Base-by-base conservation (phyloP, 164 flowering plant species). In the Chimonanthus praecox region DNA sequence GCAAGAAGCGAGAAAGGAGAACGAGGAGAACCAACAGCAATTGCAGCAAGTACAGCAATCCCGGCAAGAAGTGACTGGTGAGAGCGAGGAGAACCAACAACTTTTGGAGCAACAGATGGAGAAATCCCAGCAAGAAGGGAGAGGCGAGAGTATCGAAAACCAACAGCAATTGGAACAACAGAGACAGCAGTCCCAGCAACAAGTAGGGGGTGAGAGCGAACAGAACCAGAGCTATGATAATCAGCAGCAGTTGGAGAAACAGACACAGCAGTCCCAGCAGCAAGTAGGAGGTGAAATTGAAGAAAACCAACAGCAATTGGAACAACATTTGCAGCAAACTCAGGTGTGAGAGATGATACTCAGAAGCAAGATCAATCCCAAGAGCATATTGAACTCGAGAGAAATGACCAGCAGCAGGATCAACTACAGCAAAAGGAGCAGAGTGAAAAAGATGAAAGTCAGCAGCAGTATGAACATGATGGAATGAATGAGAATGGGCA, bases 201-300 rank as follows among this genome's bases (percentile, higher is more conserved):
- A 45, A 10, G 72, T 3, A 3, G 74, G 54, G 45, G 50, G 10
- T 33, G 78, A 65, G 6, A 64, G 33, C 7, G 64, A 13, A 13
- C 68, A 68, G 8, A 65, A 67, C 5, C 49, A 71, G 60, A 10
- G 13, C 47, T 43, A 62, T 62, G 33, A 18, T 7, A 13, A 43
- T 44, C 10, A 13, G 4, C 16, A 66, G 68, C 44, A 64, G 46
- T 44, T 16, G 65, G 65, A 33, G 65, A 33, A 10, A 15, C 60
- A 8, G 75, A 62, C 21, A 7, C 65, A 62, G 68, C 66, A 63
- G 1, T 63, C 60, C 54, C 77, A 77, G 7, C 73, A 80, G 43
- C 77, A 75, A 6, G 65, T 72, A 44, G 80, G 61, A 18, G 54
- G 15, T 4, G 72, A 68, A 68, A 72, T 2, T 64, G 46, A 58